These are phyloP conservation scores for Fonsecaea nubica DNA, from an alignment of 2,329 filamentous ascomycete species.

Conservation along the genomic window DNA sequence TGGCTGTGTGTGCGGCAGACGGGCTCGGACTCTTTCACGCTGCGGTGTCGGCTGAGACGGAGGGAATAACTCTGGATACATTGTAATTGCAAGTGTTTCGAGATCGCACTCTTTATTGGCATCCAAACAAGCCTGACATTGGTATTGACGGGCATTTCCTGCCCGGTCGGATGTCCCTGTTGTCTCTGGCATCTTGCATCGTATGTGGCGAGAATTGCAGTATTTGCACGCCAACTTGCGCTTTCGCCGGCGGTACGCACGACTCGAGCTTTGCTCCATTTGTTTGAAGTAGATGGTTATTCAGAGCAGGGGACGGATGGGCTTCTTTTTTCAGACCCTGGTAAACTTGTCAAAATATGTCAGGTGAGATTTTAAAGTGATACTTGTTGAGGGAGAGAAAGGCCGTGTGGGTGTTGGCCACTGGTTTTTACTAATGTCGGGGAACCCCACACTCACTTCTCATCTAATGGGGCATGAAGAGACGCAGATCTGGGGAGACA, in stretches of 20 bases:
- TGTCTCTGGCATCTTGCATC: conserved; percentile 30
- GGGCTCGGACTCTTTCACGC: too few species aligned
- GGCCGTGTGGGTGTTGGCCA: too few species aligned
- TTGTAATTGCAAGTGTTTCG: conserved; percentile 17
- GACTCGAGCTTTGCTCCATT: conserved; percentile 30
- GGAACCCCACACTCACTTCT: too few species aligned
- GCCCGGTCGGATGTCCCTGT: not conserved
- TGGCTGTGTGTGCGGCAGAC: conserved; percentile 17
- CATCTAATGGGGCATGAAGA: too few species aligned
- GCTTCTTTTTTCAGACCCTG: too few species aligned
- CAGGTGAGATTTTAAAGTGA: too few species aligned
- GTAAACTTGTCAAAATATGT: too few species aligned
- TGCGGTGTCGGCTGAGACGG: not conserved
- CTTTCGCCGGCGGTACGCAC: conserved; percentile 27
- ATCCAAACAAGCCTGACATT: conserved; percentile 27
- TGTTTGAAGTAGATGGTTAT: too few species aligned
- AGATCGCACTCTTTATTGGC: conserved; percentile 27
- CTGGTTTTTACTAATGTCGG: too few species aligned
- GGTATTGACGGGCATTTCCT: conserved; percentile 14
- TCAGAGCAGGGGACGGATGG: too few species aligned
- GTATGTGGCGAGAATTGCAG: conserved; percentile 29
- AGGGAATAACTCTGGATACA: conserved; percentile 17
- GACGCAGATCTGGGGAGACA: too few species aligned
- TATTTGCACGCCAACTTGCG: conserved; percentile 29
- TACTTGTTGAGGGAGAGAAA: too few species aligned